A percentile compares a stretch with the other conserved stretches of the same genome.
Evolutionary conservation across 768 basidiomycete genomes (phyloP).

Genomic region (Kwoniella pini): DNA sequence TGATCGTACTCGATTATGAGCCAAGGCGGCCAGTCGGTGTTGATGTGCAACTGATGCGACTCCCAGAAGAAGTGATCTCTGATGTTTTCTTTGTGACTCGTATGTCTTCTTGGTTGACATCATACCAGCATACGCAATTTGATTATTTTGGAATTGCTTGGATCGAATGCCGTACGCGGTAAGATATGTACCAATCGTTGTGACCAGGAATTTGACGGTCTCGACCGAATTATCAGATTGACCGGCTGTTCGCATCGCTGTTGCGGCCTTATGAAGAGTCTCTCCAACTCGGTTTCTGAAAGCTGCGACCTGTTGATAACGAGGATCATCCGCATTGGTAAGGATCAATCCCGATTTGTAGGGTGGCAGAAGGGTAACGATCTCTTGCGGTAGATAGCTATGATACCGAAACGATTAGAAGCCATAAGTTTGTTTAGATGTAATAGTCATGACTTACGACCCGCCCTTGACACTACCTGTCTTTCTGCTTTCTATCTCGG

Average conservation of each 20-base stretch:
- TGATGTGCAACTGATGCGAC: constrained; percentile 44
- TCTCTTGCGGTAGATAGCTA: constrained; percentile 61
- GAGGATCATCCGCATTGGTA: constrained; percentile 66
- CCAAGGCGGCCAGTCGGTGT: constrained; percentile 45
- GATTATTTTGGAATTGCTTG: constrained; percentile 42
- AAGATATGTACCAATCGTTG: constrained; percentile 49
- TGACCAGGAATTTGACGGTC: constrained; percentile 59
- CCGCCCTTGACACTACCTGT: constrained; percentile 61
- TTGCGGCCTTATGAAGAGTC: constrained; percentile 71
- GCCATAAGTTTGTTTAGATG: background rate
- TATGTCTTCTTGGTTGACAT: constrained; percentile 40
- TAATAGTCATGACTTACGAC: constrained; percentile 25
- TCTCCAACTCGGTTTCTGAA: constrained; percentile 67
- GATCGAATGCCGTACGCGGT: constrained; percentile 48
- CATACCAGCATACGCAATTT: constrained; percentile 37
- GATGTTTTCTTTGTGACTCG: constrained; percentile 44
- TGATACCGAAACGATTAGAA: background rate
- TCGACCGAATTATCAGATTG: constrained; percentile 63
- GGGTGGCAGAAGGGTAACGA: constrained; percentile 68
- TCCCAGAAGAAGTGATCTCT: constrained; percentile 38
- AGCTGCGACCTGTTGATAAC: constrained; percentile 64
- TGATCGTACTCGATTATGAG: constrained; percentile 54
- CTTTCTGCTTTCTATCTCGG: constrained; percentile 51
- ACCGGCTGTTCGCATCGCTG: constrained; percentile 68
- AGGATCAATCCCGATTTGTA: constrained; percentile 70